Percentiles rank a stretch among this genome's conserved stretches.
Conservation (phyloP, 2,329 filamentous ascomycete genomes). For the Phialophora chinensis region DNA sequence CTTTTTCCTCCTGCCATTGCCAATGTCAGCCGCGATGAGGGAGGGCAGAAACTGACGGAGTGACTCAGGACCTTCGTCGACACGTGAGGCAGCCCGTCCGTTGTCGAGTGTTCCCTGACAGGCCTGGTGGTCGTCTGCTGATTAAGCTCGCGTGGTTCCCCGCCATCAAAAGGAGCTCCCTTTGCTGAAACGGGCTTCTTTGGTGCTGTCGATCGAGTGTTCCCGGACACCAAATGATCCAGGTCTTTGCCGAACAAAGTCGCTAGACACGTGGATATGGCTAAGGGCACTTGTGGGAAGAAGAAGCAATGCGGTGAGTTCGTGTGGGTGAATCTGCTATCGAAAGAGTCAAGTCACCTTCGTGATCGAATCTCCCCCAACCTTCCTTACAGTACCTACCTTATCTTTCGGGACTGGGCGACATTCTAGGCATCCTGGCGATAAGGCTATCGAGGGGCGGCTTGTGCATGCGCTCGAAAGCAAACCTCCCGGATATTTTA, state of each 20-base stretch:
- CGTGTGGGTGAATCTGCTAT: neutral
- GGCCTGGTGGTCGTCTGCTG: neutral
- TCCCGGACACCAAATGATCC: neutral
- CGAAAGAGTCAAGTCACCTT: neutral
- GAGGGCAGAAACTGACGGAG: neutral
- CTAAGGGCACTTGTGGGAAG: neutral
- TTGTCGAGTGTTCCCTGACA: neutral
- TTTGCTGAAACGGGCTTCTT: too few relatives aligned
- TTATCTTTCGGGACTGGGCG: neutral
- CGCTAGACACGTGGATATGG: neutral
- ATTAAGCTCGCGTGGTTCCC: neutral
- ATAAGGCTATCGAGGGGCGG: neutral
- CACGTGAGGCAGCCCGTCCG: neutral
- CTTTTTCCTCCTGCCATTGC: constrained; percentile 2
- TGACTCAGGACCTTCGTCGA: neutral
- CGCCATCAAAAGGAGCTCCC: neutral
- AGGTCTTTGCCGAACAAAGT: neutral
- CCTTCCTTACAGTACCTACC: neutral
- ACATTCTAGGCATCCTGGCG: neutral
- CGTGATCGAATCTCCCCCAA: neutral
- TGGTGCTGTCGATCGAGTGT: too few relatives aligned
- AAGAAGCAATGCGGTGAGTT: neutral
- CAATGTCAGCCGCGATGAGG: neutral
- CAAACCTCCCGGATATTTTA: neutral
- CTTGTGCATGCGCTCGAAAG: neutral